Base-by-base conservation (phyloP, 306 rosid species). In the Bauhinia variegata region DNA sequence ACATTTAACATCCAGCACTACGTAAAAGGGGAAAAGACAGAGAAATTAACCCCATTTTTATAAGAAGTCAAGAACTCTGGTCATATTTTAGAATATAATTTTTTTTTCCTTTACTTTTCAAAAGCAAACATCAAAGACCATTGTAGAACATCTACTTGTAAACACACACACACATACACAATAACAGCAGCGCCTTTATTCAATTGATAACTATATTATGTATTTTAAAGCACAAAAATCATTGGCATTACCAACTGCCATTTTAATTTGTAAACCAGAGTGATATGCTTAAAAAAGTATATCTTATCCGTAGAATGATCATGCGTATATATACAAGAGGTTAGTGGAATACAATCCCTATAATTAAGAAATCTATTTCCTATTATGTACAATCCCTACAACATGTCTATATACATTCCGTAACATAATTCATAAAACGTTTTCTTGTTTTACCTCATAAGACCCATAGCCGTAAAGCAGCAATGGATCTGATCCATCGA, bases 401-500 rank as follows among this genome's bases (percentile, higher is more conserved):
- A n/a, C n/a, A n/a, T n/a, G n/a, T n/a, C n/a, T n/a, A n/a, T n/a
- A n/a, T n/a, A n/a, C n/a, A n/a, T n/a, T n/a, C n/a, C n/a, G n/a
- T n/a, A n/a, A n/a, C n/a, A n/a, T n/a, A n/a, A n/a, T 79, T 49
- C 7, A 32, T 15, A 39, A 16, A 41, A 46, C 38, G 8, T 13
- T 55, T 39, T 57, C 44, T 34, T 47, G 47, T 76, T 44, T 65
- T 89, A 89, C 98, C 98, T 92, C 96, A 65, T 92, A 92, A 16
- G 98, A 92, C 30, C 98, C 98, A 51, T 92, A 92, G 76, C 98
- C 98, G 57, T 92, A 86, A 67, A 92, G 98, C 54, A 89, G 86
- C 62, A 89, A 80, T 38, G 98, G 93, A 75, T 89, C 91, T 41
- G 89, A 86, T 51, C 98, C 98, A 79, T 92, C 96, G 61, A 92